Evolutionary conservation across 306 rosid genomes (phyloP), one percentile per base, ranked within the genome.

Genomic region (Oemleria cerasiformis): DNA sequence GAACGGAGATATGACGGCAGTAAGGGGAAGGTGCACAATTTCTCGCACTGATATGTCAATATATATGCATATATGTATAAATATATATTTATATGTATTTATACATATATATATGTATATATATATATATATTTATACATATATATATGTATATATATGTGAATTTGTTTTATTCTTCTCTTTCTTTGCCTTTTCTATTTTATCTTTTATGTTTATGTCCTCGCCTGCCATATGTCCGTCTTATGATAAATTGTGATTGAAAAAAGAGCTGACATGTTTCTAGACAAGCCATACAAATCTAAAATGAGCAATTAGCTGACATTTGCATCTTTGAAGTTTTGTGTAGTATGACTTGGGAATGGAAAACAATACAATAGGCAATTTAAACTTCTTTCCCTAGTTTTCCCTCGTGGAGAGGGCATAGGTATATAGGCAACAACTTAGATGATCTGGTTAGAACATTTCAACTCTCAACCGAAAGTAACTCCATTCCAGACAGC

Each of bases 1-100:
- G 98, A 93, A 83, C 74, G 93, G 65, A 88, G 87, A 81, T 78
- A 67, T 51, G 96, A 88, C 79, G 97, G 96, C 78, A 84, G 83
- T 77, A 90, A 88, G 79, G 96, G 96, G 60, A 92, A 92, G 96
- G 98, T 92, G 64, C 63, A 49, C 3, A 36, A 1, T 36, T 65
- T 23, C 70, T 62, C 40, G 36, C 67, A 7, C 57, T 16, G 7
- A n/a, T n/a, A 51, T 0, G 19, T 47, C 36, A 30, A 30, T 30
- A 47, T 14, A 47, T 47, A 47, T 13, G 3, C 5, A 47, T 47
- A 47, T 30, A 30, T 30, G 3, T 30, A 25, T 25, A 25, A 1
- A 25, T 25, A 25, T 25, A 2, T 2, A 25, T 25, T 1, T 25
- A 2, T 25, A 25, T 25, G 8, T 9, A 50, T 20, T 1, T 8